phyloP scores from a whole-genome alignment of 2,329 filamentous ascomycete genomes.

The Curvularia spicifera region DNA sequence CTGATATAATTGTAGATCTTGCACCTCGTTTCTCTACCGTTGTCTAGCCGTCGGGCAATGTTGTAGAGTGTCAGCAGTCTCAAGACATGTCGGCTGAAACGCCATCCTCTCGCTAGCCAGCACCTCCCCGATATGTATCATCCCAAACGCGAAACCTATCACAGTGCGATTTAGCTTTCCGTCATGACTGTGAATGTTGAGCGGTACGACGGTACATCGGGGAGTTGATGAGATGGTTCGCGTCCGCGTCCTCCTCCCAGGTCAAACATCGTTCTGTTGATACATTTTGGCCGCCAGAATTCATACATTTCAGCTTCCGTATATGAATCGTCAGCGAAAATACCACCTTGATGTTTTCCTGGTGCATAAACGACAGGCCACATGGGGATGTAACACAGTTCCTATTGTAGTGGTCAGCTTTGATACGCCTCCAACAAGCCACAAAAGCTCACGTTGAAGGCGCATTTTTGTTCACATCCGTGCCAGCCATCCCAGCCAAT shows the following conservation, averaged over 20 bases:
- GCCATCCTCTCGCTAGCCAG: background rate
- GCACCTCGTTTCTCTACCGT: background rate
- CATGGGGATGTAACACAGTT: background rate
- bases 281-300: background rate
- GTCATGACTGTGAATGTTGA: background rate
- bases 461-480: background rate
- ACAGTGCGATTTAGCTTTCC: background rate
- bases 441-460: background rate
- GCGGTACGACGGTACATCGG: background rate
- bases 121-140: background rate
- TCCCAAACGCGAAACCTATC: background rate
- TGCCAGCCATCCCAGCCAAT: background rate
- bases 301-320: background rate
- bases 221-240: background rate
- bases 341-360: background rate
- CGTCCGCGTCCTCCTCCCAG: background rate
- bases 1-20: background rate
- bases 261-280: background rate
- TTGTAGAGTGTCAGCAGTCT: background rate
- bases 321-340: background rate
- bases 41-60: background rate
- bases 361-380: background rate
- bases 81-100: background rate
- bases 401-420: background rate
- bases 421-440: background rate